A percentile compares a stretch with the other conserved stretches of the same genome.
phyloP scores from a whole-genome alignment of 306 rosid species.

The Notholithocarpus densiflorus region DNA sequence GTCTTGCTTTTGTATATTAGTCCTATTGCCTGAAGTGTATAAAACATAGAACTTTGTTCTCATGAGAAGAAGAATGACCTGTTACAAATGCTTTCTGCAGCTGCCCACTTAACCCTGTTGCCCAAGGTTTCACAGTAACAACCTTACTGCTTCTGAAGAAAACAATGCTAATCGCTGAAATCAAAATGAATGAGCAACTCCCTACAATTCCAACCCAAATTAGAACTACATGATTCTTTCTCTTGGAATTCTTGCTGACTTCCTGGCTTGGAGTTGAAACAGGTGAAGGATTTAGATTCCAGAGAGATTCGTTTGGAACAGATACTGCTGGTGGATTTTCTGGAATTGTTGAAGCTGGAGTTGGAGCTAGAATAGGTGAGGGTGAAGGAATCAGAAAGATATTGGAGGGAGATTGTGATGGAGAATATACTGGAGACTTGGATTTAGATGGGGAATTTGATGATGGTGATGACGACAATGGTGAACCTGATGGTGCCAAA shows the following conservation, averaged over 20 bases:
- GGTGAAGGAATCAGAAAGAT: slow-evolving; percentile 33
- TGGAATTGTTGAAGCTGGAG: slow-evolving; percentile 26
- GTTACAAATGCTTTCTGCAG: slow-evolving; percentile 87
- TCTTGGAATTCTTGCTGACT: slow-evolving; percentile 20
- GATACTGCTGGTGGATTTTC: slow-evolving; percentile 35
- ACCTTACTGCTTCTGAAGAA: slow-evolving; percentile 58
- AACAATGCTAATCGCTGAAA: slow-evolving; percentile 33
- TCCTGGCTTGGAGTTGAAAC: slow-evolving; percentile 35
- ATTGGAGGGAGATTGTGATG: slow-evolving; percentile 23
- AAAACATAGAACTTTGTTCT: not conserved
- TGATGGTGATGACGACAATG: slow-evolving; percentile 42
- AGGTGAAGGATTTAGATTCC: slow-evolving; percentile 37
- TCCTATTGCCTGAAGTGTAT: not conserved
- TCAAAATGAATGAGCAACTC: slow-evolving; percentile 43
- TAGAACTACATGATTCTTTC: slow-evolving; percentile 27
- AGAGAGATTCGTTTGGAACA: slow-evolving; percentile 27
- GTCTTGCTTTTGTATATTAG: not conserved
- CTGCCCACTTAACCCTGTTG: slow-evolving; percentile 94
- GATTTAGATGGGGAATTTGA: slow-evolving; percentile 32
- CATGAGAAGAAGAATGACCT: slow-evolving; percentile 41
- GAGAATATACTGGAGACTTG: slow-evolving; percentile 8
- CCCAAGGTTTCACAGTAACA: slow-evolving; percentile 87
- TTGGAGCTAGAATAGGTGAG: slow-evolving; percentile 35
- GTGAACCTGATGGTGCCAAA: slow-evolving; percentile 30
- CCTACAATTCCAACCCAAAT: slow-evolving; percentile 52